phyloP scores from a whole-genome alignment of 768 basidiomycete genomes.

The Rhizopogon rudus region DNA sequence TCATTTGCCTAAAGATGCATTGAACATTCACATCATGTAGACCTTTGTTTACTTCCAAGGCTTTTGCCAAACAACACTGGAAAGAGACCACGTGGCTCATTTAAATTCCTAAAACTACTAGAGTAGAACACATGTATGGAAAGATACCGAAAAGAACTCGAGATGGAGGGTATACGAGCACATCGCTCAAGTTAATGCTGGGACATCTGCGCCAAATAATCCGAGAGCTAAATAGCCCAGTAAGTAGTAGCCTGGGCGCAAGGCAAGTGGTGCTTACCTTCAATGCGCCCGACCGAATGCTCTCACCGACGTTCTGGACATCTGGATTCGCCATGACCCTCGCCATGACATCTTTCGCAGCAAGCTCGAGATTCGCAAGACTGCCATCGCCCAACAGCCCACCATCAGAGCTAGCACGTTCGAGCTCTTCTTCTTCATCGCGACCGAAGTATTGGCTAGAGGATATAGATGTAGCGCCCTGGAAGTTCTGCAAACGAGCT shows the following conservation, averaged over 20 bases:
- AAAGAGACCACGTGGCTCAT: neutral
- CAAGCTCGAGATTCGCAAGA: slow-evolving; percentile 52
- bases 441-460: slow-evolving; percentile 96
- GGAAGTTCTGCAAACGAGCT: slow-evolving; percentile 75
- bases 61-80: slow-evolving; percentile 9
- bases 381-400: slow-evolving; percentile 46
- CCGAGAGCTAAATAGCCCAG: slow-evolving; percentile 40
- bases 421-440: slow-evolving; percentile 62
- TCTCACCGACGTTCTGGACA: slow-evolving; percentile 81
- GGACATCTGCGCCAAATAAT: slow-evolving; percentile 69
- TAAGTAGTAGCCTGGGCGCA: neutral
- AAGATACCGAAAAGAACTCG: neutral
- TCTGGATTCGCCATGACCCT: slow-evolving; percentile 81
- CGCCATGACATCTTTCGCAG: slow-evolving; percentile 72
- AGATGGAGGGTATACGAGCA: neutral
- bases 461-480: slow-evolving; percentile 89
- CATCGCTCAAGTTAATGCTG: slow-evolving; percentile 26
- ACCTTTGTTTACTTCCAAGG: slow-evolving; percentile 7
- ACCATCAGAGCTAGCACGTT: slow-evolving; percentile 44
- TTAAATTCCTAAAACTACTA: neutral
- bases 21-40: neutral
- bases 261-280: slow-evolving; percentile 48
- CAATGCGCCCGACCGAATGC: slow-evolving; percentile 71
- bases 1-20: slow-evolving; percentile 7
- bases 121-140: neutral